A percentile compares a stretch with the other conserved stretches of the same genome.
These are phyloP conservation scores for Quaeritorhiza haematococci DNA, from an alignment of 371 early-diverging fungal species.

Conservation along the genomic window DNA sequence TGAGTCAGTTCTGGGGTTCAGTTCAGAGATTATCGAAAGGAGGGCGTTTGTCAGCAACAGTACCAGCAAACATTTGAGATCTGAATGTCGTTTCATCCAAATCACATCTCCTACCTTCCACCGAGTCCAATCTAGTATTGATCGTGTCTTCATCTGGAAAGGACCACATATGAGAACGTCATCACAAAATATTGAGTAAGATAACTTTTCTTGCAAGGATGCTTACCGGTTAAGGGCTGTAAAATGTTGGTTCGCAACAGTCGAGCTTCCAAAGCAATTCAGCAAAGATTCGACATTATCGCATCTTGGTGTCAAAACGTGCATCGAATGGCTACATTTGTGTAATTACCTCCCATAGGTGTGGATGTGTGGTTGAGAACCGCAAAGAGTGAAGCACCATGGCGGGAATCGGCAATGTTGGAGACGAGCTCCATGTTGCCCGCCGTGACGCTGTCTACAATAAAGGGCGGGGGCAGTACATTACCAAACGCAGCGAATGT, in stretches of 20 bases:
- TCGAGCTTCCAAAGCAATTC: slow-evolving; percentile 38
- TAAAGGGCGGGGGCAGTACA: no score
- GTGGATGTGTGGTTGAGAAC: slow-evolving; percentile 59
- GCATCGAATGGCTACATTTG: neutral
- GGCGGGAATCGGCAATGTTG: slow-evolving; percentile 37
- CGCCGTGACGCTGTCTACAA: slow-evolving; percentile 34
- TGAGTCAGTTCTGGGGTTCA: slow-evolving; percentile 8
- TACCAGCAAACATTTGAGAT: no score
- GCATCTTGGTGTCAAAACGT: no score
- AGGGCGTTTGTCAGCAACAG: neutral
- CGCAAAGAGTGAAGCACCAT: slow-evolving; percentile 47
- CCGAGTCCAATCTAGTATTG: slow-evolving; percentile 8
- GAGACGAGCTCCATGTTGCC: slow-evolving; percentile 62
- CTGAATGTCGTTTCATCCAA: no score
- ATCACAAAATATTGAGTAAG: neutral
- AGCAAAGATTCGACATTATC: no score
- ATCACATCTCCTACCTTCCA: no score
- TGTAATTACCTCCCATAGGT: slow-evolving; percentile 55
- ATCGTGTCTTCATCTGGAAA: no score
- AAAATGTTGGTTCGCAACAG: slow-evolving; percentile 67
- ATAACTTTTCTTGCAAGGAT: neutral
- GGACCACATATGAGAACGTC: neutral
- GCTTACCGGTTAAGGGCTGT: slow-evolving; percentile 54
- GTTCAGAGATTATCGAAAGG: neutral
- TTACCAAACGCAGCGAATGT: no score